Conservation (phyloP, 108 stramenopile species). For the Epipyxis sp. region DNA sequence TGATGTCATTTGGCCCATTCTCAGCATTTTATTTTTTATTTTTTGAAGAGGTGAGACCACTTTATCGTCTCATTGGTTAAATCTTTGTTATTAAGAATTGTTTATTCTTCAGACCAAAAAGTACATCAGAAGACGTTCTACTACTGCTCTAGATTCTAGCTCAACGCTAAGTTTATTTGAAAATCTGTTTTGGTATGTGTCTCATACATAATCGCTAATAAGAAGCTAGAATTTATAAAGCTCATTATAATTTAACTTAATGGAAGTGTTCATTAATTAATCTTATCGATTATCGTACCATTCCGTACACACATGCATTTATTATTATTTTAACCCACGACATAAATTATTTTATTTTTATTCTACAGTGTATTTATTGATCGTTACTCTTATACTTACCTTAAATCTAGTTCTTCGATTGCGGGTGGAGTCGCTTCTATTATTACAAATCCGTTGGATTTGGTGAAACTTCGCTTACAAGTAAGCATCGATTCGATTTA, state of each 20-base stretch:
- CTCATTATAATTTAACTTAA: no score
- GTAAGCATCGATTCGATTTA: background rate
- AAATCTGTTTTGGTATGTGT: no score
- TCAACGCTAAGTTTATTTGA: no score
- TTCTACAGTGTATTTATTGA: no score
- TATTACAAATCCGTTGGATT: slow-evolving; percentile 92
- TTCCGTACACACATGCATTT: no score
- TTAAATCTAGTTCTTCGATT: slow-evolving; percentile 67
- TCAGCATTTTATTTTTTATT: slow-evolving; percentile 91
- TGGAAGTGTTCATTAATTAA: no score
- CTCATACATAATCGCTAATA: no score
- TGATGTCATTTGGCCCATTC: slow-evolving; percentile 90
- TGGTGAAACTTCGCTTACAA: slow-evolving; percentile 86
- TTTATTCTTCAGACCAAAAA: background rate
- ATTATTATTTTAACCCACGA: no score
- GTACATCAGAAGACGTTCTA: slow-evolving; percentile 31
- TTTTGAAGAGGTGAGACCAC: slow-evolving; percentile 78
- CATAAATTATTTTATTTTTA: no score
- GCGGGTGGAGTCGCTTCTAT: slow-evolving; percentile 85
- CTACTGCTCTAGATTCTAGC: slow-evolving; percentile 62
- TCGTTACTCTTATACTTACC: no score
- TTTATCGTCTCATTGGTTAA: background rate
- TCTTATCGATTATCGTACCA: no score
- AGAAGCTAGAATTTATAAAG: no score
- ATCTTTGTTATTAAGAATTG: background rate